Base-by-base conservation (phyloP, 495 filamentous ascomycete genomes). In the Penicillium steckii region DNA sequence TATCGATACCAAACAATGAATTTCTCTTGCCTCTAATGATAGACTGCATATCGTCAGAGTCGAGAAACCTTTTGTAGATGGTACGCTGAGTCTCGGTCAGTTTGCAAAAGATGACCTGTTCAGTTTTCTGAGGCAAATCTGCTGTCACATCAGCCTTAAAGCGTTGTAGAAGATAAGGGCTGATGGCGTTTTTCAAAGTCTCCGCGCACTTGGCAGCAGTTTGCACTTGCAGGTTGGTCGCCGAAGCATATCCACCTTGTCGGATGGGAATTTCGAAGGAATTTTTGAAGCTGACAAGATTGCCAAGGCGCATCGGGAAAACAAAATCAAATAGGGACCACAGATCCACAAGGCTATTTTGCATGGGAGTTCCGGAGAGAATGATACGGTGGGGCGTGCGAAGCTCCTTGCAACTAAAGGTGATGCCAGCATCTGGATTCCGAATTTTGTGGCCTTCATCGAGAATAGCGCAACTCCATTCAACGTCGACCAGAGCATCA, bases 321-420 rank as follows among this genome's bases (percentile, higher is more conserved):
- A 97, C 84, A 61, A 97, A 98, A 64, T 98, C 94, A 60, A 97
- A 96, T 7, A 98, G 72, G 0, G 91, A 96, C 94, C 94, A 98
- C 2, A 98, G 76, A 61, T 98, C 94, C n/a, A 87, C 81, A 10
- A 98, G 78, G 57, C 96, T 97, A 64, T 98, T 98, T 69, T 98
- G 94, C 78, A 98, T 95, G 1, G 94, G 94, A 1, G 94, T 98
- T 7, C 94, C 94, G 0, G 94, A 97, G 4, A 97, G 76, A 52
- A 98, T 97, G 44, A 97, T 76, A 22, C 94, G 85, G 64, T 97
- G 92, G 3, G 85, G 78, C 6, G 94, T 97, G 26, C 84, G 79
- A 12, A 98, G 76, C 60, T 95, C 88, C 64, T 97, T 97, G 78
- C 89, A 95, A 59, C 89, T 86, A 42, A 96, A 87, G 0, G 94